Base-by-base conservation (phyloP, 129 eudicot genomes). In the Solidago caesia region DNA sequence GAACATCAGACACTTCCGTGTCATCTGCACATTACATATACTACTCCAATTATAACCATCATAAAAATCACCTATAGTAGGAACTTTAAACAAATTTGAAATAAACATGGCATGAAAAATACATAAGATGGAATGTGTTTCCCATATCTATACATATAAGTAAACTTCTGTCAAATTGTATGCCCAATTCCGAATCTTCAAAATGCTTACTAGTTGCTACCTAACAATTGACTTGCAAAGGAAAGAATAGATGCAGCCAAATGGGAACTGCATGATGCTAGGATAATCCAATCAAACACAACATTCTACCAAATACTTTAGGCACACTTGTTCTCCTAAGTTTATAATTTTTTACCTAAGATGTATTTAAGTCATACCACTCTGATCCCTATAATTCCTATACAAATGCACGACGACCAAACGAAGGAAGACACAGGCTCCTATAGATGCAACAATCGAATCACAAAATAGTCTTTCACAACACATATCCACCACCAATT, bases 1-100 rank as follows among this genome's bases (percentile, higher is more conserved):
- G 97, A 47, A 88, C 84, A 83, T 90, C 89, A 73, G 97, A 86
- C 78, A 94, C 68, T 73, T 85, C 67, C n/a, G 96, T 78, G 79
- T 90, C 97, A 82, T 93, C 98, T 93, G 96, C 89, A 79, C 45
- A 75, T 68, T 70, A 80, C 80, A 79, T 63, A 63, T 52, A 76
- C 8, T 7, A 56, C 64, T 68, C 60, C 39, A 55, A 29, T 51
- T 77, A 63, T 78, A 74, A 68, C 73, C 66, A 84, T 46, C 64
- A 55, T 9, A 66, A 7, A 56, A 9, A 66, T 63, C 61, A 33
- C 39, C 14, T 8, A 6, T 9, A 44, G 44, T 1, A 12, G 44
- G 56, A 64, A 65, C 45, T 72, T 27, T 10, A 55, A 70, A 73
- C 59, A 60, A 14, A 27, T 60, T 49, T 41, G 26, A 16, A 15